phyloP scores from a whole-genome alignment of 768 basidiomycete species.

The Rubroboletus pulcherrimus region DNA sequence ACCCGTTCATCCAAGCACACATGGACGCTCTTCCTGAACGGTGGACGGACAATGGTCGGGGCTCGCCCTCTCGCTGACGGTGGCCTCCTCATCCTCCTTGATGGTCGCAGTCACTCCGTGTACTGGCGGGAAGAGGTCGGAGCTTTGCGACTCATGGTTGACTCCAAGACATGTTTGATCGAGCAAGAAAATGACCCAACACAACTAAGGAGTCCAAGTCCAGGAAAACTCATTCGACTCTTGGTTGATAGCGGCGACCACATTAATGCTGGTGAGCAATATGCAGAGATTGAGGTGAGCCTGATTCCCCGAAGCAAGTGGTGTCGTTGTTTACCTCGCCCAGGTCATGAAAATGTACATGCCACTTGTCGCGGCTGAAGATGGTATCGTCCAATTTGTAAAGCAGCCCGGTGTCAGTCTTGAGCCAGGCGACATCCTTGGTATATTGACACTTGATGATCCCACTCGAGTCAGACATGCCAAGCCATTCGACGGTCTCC shows the following conservation, averaged over 20 bases:
- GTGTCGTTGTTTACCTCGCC: background rate
- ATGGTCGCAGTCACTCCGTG: constrained; percentile 93
- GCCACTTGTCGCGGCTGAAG: constrained; percentile 92
- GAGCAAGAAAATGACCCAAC: constrained; percentile 99
- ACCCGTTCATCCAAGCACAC: constrained; percentile 82
- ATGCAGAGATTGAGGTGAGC: constrained; percentile 94
- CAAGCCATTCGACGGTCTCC: constrained; percentile 94
- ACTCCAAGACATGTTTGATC: constrained; percentile 96
- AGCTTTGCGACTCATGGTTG: constrained; percentile 86
- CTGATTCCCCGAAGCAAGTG: background rate
- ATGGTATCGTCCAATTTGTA: constrained; percentile 91
- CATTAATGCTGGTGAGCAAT: constrained; percentile 92
- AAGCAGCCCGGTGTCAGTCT: constrained; percentile 98
- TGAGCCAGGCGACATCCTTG: constrained; percentile 95
- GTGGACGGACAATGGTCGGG: constrained; percentile 88
- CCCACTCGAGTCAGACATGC: constrained; percentile 96
- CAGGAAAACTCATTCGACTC: constrained; percentile 93
- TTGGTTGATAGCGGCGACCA: constrained; percentile 97
- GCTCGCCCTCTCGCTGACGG: constrained; percentile 92
- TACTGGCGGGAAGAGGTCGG: constrained; percentile 99
- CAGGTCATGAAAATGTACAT: constrained; percentile 99
- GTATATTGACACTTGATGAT: constrained; percentile 94
- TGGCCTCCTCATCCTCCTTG: constrained; percentile 85
- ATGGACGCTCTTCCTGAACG: constrained; percentile 97
- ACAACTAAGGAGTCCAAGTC: constrained; percentile 91